Percentiles rank a stretch among this genome's conserved stretches.
phyloP scores from a whole-genome alignment of 805 yeast species.

The Sungouiella thailandica region DNA sequence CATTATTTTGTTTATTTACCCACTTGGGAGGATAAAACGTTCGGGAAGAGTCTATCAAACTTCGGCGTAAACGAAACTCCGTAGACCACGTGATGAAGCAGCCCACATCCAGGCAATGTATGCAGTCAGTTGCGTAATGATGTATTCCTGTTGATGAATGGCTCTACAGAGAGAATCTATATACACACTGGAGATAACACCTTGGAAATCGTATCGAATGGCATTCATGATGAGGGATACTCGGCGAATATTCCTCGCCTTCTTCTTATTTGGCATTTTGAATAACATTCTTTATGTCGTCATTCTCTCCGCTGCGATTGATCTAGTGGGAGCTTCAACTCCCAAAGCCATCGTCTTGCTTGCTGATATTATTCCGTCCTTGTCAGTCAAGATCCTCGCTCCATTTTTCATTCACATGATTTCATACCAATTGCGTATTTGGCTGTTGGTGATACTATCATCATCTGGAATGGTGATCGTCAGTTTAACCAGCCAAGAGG shows the following conservation, averaged over 20 bases:
- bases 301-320: slow-evolving; percentile 87
- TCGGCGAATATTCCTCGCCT: slow-evolving; percentile 45
- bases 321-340: slow-evolving; percentile 73
- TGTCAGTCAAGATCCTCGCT: slow-evolving; percentile 61
- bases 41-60: too few species aligned
- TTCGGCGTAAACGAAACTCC: too few species aligned
- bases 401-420: slow-evolving; percentile 74
- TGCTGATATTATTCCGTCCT: slow-evolving; percentile 85
- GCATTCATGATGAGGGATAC: slow-evolving; percentile 2
- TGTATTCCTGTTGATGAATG: too few species aligned
- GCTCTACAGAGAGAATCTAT: too few species aligned
- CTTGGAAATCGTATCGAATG: slow-evolving; percentile 1
- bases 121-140: too few species aligned
- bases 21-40: too few species aligned
- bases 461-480: slow-evolving; percentile 70
- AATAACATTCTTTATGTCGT: slow-evolving; percentile 90
- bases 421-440: slow-evolving; percentile 54
- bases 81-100: too few species aligned
- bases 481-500: slow-evolving; percentile 32
- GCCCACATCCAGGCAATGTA: too few species aligned
- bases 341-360: slow-evolving; percentile 85
- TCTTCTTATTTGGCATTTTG: slow-evolving; percentile 80
- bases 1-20: too few species aligned
- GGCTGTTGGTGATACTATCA: slow-evolving; percentile 53
- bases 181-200: neutral